These are phyloP conservation scores for Tetraselmis striata DNA, from an alignment of 139 green algal genomes.

Conservation along the genomic window DNA sequence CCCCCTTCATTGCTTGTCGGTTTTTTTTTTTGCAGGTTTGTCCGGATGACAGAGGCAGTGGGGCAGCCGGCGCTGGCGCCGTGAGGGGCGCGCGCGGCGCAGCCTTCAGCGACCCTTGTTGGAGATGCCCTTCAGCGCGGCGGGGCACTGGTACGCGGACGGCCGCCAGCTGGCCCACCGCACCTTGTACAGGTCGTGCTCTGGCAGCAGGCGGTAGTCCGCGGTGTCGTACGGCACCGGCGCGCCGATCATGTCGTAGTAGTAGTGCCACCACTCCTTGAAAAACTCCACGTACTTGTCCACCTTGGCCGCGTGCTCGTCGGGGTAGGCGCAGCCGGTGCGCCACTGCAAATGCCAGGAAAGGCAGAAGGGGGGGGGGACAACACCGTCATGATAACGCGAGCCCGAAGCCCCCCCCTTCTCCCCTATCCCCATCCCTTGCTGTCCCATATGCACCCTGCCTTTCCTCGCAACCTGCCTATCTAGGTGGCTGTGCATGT, in stretches of 20 bases:
- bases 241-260: slow-evolving; percentile 21
- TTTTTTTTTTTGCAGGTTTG: background rate
- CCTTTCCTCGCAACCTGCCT: no score
- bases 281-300: slow-evolving; percentile 20
- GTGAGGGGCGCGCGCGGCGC: no score
- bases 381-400: no score
- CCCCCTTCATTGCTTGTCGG: no score
- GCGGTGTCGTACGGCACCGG: background rate
- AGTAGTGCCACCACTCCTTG: slow-evolving; percentile 23
- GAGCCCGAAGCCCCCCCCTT: no score
- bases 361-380: no score
- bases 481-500: no score
- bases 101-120: no score
- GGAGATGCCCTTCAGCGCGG: background rate
- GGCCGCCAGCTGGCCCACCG: background rate
- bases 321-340: slow-evolving; percentile 16
- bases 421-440: no score
- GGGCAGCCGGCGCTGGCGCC: no score
- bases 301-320: slow-evolving; percentile 5
- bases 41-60: background rate
- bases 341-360: background rate
- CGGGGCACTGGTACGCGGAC: background rate
- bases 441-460: no score
- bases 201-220: background rate
- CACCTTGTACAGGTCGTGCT: background rate